Evolutionary conservation across 2,329 filamentous ascomycete genomes (phyloP).

Genomic region (Thelonectria rubi): DNA sequence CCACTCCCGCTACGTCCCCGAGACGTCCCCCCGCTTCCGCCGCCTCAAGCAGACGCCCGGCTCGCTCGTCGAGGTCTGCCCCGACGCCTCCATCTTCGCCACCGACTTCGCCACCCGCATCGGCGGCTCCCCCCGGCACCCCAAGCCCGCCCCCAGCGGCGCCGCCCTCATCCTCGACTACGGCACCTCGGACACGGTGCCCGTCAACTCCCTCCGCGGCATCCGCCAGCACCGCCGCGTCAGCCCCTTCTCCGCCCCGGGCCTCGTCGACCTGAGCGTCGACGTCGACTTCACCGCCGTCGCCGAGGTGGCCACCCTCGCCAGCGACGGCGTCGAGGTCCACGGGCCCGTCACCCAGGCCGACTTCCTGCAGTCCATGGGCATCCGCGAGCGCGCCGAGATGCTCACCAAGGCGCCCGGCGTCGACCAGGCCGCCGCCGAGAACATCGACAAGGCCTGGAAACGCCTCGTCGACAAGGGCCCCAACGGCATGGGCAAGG

Average conservation of each 20-base stretch:
- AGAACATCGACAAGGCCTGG: conserved; percentile 77
- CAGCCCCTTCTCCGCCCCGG: conserved; percentile 81
- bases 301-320: conserved; percentile 80
- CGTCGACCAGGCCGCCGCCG: conserved; percentile 56
- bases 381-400: conserved; percentile 80
- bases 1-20: conserved; percentile 85
- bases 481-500: conserved; percentile 87
- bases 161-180: conserved; percentile 97
- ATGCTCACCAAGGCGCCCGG: conserved; percentile 65
- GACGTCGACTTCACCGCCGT: conserved; percentile 94
- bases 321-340: conserved; percentile 84
- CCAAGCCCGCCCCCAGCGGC: conserved; percentile 74
- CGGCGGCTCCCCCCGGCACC: conserved; percentile 68
- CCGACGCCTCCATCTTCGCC: conserved; percentile 83
- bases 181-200: conserved; percentile 80
- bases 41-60: conserved; percentile 72
- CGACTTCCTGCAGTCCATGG: conserved; percentile 81
- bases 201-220: conserved; percentile 88
- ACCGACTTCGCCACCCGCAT: conserved; percentile 86
- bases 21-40: conserved; percentile 81
- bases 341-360: conserved; percentile 92
- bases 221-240: conserved; percentile 81
- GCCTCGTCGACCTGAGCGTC: conserved; percentile 86
- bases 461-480: conserved; percentile 84
- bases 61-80: conserved; percentile 87